Conservation (phyloP, 805 yeast species). For the Metschnikowia lochheadii region DNA sequence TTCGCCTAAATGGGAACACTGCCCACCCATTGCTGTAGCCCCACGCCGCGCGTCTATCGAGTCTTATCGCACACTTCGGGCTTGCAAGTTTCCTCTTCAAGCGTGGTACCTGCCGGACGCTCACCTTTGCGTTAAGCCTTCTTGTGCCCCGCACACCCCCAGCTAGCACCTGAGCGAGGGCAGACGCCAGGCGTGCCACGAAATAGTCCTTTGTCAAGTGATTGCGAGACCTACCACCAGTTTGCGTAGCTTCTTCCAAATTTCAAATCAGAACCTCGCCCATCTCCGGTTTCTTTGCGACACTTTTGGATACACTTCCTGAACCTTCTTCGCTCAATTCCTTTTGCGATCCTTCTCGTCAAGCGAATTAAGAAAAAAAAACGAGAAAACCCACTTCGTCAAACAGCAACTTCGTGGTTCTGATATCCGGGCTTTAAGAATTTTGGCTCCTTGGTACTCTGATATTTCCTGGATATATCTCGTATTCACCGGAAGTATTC, state of each 20-base stretch:
- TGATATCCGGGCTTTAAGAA: neutral
- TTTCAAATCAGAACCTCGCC: neutral
- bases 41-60: constrained; percentile 1
- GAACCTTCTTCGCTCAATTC: neutral
- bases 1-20: neutral
- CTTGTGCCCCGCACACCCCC: constrained; percentile 3
- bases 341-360: neutral
- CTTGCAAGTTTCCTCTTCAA: neutral
- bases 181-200: neutral
- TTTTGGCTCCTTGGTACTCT: neutral
- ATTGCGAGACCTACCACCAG: neutral
- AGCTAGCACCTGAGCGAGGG: constrained; percentile 1
- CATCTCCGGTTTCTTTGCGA: neutral
- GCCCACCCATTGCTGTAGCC: neutral
- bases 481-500: neutral
- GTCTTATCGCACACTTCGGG: constrained; percentile 3
- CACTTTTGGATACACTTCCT: neutral
- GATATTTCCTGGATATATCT: neutral
- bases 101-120: constrained; percentile 1
- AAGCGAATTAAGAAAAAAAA: neutral
- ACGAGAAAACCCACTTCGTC: constrained; percentile 2
- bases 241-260: neutral
- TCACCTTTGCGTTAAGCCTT: neutral
- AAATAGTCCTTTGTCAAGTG: neutral
- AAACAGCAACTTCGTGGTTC: constrained; percentile 1